phyloP scores from a whole-genome alignment of 495 filamentous ascomycete genomes.

The Astrothelium macrocarpum region DNA sequence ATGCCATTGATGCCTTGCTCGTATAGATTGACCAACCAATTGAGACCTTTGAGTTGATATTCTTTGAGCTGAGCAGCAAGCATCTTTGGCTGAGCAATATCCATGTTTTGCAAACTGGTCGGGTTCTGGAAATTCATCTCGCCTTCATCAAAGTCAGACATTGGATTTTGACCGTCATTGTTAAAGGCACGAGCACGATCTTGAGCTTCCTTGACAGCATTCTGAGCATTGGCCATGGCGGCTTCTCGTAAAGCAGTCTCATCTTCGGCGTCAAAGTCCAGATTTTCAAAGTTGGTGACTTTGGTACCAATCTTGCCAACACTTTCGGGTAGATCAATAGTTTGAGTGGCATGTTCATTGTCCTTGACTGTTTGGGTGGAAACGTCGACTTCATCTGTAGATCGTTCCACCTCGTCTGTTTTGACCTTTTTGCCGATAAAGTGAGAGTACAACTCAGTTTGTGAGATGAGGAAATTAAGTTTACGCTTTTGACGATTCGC shows the following conservation, averaged over 20 bases:
- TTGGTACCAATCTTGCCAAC: slow-evolving; percentile 51
- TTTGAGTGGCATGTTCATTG: slow-evolving; percentile 38
- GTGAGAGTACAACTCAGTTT: slow-evolving; percentile 97
- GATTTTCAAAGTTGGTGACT: slow-evolving; percentile 84
- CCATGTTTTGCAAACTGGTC: slow-evolving; percentile 82
- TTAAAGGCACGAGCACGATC: slow-evolving; percentile 91
- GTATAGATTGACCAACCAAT: slow-evolving; percentile 98
- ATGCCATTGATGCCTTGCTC: slow-evolving; percentile 99
- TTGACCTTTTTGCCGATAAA: slow-evolving; percentile 99
- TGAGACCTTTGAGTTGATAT: slow-evolving; percentile 96
- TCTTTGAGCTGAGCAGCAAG: slow-evolving; percentile 91
- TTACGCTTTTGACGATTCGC: slow-evolving; percentile 95
- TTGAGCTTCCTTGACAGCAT: slow-evolving; percentile 90
- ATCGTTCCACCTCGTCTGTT: slow-evolving; percentile 82
- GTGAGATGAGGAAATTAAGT: slow-evolving; percentile 98
- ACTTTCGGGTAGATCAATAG: slow-evolving; percentile 49
- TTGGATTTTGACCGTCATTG: slow-evolving; percentile 39
- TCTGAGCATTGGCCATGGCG: slow-evolving; percentile 91
- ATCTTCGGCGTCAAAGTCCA: slow-evolving; percentile 94
- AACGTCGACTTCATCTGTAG: slow-evolving; percentile 50
- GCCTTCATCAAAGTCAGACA: slow-evolving; percentile 54
- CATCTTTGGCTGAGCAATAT: slow-evolving; percentile 90
- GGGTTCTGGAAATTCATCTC: slow-evolving; percentile 99
- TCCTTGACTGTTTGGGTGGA: slow-evolving; percentile 38
- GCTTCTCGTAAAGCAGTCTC: slow-evolving; percentile 71